Base-by-base conservation (phyloP, 306 rosid species). In the Sindora glabra region DNA sequence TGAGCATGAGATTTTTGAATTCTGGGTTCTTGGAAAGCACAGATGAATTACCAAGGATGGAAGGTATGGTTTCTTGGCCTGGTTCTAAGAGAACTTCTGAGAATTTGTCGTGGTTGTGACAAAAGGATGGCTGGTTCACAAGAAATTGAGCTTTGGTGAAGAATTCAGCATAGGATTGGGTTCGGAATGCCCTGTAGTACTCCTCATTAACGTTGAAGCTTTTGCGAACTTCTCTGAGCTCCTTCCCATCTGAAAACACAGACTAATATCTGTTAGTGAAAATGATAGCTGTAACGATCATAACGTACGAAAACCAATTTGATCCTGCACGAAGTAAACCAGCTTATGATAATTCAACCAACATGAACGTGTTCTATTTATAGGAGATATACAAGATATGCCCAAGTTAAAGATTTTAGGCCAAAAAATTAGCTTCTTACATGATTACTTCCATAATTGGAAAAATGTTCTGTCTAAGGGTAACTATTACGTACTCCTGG, bases 31-130 rank as follows among this genome's bases (percentile, higher is more conserved):
- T 55, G 11, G 76, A 54, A 29, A 82, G 34, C 44, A 45, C 50
- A 48, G 74, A n/a, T 19, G 81, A 72, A 19, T 82, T 73, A 24
- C 82, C 56, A n/a, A n/a, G n/a, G 57, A 86, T 71, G 0, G 57
- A 60, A 7, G 72, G 42, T 30, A 75, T 77, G 24, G 79, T 30
- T 60, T 80, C 79, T 75, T 77, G 89, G 52, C 40, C 25, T 9
- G 84, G 84, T 67, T 86, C 89, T 16, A 82, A 79, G 46, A 79
- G 70, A 30, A 62, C 13, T 53, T 80, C 59, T n/a, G 76, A 69
- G 32, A 59, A 74, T 3, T 57, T 71, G 0, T 21, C 30, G 1
- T 64, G 57, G 42, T 19, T 51, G 26, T 15, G 14, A 49, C 21
- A 16, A 54, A 57, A 67, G 10, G 76, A 75, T 19, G 81, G 59